A percentile compares a stretch with the other conserved stretches of the same genome.
These are phyloP conservation scores for Parastagonospora nodorum DNA, from an alignment of 2,329 filamentous ascomycete genomes.

Conservation along the genomic window DNA sequence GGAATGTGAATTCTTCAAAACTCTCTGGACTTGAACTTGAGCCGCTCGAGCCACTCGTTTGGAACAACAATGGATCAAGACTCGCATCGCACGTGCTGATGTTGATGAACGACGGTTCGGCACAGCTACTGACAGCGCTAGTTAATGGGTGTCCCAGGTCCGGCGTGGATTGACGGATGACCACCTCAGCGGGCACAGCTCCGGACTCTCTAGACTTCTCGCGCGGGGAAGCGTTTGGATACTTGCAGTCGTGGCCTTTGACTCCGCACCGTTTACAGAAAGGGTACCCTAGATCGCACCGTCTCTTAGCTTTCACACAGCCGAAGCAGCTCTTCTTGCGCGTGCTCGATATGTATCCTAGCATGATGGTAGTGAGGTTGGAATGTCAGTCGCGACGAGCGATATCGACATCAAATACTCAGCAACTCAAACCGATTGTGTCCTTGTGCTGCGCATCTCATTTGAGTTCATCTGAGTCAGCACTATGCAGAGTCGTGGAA, in stretches of 20 bases:
- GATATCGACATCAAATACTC: not conserved
- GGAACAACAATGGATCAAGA: constrained; percentile 12
- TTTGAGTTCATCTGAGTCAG: not conserved
- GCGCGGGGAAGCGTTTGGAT: constrained; percentile 22
- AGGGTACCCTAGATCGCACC: constrained; percentile 38
- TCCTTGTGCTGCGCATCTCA: too few species aligned
- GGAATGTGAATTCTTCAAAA: not conserved
- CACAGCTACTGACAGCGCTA: constrained; percentile 4
- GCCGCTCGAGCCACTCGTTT: constrained; percentile 4
- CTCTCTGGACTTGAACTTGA: constrained; percentile 18
- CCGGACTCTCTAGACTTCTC: not conserved
- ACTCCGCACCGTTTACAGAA: constrained; percentile 35
- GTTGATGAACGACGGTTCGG: constrained; percentile 1
- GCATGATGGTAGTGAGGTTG: constrained; percentile 15
- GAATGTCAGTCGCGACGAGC: not conserved
- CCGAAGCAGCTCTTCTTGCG: constrained; percentile 37
- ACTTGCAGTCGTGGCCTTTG: constrained; percentile 34
- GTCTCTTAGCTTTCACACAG: constrained; percentile 36
- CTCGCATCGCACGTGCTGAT: not conserved
- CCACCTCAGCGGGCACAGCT: constrained; percentile 21
- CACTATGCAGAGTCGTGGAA: not conserved
- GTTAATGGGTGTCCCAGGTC: constrained; percentile 15
- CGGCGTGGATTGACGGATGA: constrained; percentile 29
- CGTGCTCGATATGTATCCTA: constrained; percentile 39
- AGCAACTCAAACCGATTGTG: too few species aligned